Evolutionary conservation across 805 yeast species (phyloP), one percentile per base, ranked within the genome.

Genomic region (Priceomyces fermenticarens): DNA sequence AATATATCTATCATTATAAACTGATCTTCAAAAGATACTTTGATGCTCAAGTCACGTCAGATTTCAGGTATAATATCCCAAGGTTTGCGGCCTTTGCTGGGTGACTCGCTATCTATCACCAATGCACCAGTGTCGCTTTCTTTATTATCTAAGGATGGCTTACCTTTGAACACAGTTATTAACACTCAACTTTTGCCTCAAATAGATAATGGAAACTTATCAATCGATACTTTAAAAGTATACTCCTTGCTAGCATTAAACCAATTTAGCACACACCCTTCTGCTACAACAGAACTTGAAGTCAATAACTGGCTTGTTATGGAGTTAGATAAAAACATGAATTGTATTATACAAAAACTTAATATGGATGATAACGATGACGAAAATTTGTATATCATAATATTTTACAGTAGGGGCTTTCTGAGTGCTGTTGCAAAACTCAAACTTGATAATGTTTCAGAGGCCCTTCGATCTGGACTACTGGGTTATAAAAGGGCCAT

Each of bases 31-130:
- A 8, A 29, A 29, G 8, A 5, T 29, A 4, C 25, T 12, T 25
- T 26, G 4, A 70, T 70, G 75, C 59, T 70, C 30, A 72, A 69
- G 45, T 67, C 57, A 50, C 64, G 58, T 39, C 65, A 65, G 40
- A 66, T 70, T 32, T 51, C 70, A 28, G 51, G 57, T 34, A 54
- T 69, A 15, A 49, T 70, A 39, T 47, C 62, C 15, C 70, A 67
- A 45, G 70, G 57, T 5, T 51, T 65, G 28, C 35, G 41, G 23
- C 58, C 63, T 8, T 42, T 42, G 26, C 14, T 40, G 39, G 28
- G 30, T 31, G 42, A 26, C 15, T 5, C 35, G 12, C 23, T 35
- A 12, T 37, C 50, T 14, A 42, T 47, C 4, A 41, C 39, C 15
- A 41, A 43, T 30, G 42, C 60, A 10, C 63, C 70, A 7, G 35